Base-by-base conservation (phyloP, 495 filamentous ascomycete genomes). In the Pyrenula massariospora region DNA sequence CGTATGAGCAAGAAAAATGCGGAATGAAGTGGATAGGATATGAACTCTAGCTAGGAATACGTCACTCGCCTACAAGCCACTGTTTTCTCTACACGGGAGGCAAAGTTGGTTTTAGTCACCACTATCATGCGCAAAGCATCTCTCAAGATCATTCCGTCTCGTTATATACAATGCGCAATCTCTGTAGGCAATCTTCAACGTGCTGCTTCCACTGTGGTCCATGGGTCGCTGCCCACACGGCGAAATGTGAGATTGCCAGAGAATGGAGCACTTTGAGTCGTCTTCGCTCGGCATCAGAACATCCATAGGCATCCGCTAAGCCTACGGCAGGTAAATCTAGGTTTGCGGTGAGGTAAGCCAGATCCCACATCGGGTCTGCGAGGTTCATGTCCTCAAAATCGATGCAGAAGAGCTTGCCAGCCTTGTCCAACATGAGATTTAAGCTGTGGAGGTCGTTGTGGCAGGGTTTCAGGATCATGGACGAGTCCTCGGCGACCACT, bases 301-400 rank as follows among this genome's bases (percentile, higher is more conserved):
- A 42, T 15, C 50, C 56, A 24, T 10, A 15, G 2, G 19, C 54
- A n/a, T 56, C 42, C 19, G n/a, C 5, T 12, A 12, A 24, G 15
- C 47, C 22, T 11, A 12, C 10, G 8, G 25, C 3, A 5, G 55
- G 25, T 53, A 56, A 10, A 25, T 53, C 47, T 20, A 59, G 54
- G 25, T 56, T 51, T 11, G 55, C 57, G 31, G 57, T 22, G 22
- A 59, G 31, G 48, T 59, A 57, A 1, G 57, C 57, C 22, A 59
- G 54, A 59, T 59, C 57, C 57, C 54, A 59, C 57, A 59, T 59
- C 3, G 57, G 54, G 55, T 59, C 57, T 12, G 19, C 57, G 20
- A 59, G 54, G 48, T 48, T 24, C 22, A 47, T 56, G 24, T 59
- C 42, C 47, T 59, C 54, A 36, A 56, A 59, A 48, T 59, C 54